Evolutionary conservation across 257 asterid genomes (phyloP).

Genomic region (Nyctanthes arbortristis): DNA sequence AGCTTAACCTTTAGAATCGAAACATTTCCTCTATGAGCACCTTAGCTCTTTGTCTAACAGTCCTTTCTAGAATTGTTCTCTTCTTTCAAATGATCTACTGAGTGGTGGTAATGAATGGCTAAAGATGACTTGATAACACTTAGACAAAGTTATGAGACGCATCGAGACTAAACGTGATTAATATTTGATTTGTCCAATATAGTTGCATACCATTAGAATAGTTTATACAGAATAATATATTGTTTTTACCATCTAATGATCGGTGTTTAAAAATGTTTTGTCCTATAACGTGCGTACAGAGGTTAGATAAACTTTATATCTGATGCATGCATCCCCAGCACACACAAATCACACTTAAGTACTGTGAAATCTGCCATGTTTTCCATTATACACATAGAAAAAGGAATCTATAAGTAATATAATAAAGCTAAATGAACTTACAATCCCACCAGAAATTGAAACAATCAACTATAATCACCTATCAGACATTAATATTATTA

Average conservation of each 20-base stretch:
- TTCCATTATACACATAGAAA: background rate
- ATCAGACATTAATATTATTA: no score
- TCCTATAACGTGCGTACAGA: background rate
- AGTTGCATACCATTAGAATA: background rate
- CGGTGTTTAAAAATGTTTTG: background rate
- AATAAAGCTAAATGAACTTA: background rate
- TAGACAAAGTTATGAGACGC: background rate
- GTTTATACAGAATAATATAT: background rate
- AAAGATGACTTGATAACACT: background rate
- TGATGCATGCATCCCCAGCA: background rate
- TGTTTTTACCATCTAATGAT: background rate
- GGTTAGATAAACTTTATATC: background rate
- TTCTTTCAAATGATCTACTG: background rate
- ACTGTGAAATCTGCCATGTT: background rate
- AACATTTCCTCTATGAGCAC: background rate
- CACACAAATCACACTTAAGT: background rate
- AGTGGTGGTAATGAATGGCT: background rate
- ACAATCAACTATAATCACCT: no score
- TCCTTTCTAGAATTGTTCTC: background rate
- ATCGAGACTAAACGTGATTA: no score
- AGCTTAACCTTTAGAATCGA: background rate
- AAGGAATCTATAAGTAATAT: background rate
- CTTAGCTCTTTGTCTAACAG: background rate
- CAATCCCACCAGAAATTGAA: background rate
- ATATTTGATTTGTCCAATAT: background rate